Conservation (phyloP, 331 rosid genomes). For the Acacia concinna region DNA sequence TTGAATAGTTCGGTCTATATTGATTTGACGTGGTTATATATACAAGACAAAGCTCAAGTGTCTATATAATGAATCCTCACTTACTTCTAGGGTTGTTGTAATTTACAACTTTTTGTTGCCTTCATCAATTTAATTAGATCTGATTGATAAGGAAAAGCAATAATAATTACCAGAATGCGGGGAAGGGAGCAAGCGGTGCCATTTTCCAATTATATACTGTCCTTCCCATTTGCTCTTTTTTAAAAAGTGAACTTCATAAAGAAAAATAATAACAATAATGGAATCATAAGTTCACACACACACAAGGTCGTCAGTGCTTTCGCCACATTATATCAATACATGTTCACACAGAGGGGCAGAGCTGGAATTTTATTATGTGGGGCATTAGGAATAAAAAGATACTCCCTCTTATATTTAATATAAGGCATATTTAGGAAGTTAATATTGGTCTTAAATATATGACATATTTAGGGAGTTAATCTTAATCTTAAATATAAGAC, state of each 20-base stretch:
- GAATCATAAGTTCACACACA: neutral
- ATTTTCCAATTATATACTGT: neutral
- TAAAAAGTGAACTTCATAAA: neutral
- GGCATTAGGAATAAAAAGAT: neutral
- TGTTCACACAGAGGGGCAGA: neutral
- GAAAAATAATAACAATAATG: neutral
- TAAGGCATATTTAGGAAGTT: no score
- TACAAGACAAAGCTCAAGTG: neutral
- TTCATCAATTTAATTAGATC: neutral
- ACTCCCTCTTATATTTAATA: neutral
- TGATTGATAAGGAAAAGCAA: neutral
- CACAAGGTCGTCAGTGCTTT: conserved; percentile 33
- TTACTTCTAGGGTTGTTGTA: neutral
- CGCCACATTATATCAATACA: conserved; percentile 1
- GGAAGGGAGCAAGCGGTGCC: neutral
- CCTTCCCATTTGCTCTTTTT: neutral
- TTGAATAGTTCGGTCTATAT: neutral
- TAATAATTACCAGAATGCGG: neutral
- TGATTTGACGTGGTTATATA: neutral
- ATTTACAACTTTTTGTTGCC: neutral
- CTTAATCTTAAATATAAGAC: no score
- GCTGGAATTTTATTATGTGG: neutral
- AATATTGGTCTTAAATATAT: no score
- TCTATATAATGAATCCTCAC: neutral
- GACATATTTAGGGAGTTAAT: no score